Percentiles rank a stretch among this genome's conserved stretches.
Conservation (phyloP, 2,329 filamentous ascomycete genomes). For the Tolypocladium sp. region DNA sequence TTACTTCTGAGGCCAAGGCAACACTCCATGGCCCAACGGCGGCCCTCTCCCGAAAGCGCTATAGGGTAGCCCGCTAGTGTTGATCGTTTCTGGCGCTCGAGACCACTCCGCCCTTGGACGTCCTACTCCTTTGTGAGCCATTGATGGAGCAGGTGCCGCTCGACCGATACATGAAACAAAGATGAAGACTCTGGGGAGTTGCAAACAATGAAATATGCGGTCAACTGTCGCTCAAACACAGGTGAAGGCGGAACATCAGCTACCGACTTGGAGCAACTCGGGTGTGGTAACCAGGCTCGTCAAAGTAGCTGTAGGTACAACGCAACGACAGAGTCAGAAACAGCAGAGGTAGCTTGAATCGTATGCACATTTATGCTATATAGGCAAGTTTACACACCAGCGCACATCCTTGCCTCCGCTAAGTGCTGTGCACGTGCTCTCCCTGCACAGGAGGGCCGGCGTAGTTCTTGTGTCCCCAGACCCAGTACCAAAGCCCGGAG, state of each 20-base stretch:
- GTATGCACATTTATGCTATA: not conserved
- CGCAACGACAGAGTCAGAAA: not conserved
- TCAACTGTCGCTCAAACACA: not conserved
- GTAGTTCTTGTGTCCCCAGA: constrained; percentile 63
- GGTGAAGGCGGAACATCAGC: too few relatives aligned
- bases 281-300: not conserved
- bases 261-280: too few relatives aligned
- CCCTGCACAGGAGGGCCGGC: constrained; percentile 47
- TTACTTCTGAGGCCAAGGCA: too few relatives aligned
- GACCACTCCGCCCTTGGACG: too few relatives aligned
- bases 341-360: not conserved
- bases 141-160: not conserved
- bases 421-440: constrained; percentile 7
- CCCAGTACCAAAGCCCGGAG: constrained; percentile 57
- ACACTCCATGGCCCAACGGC: too few relatives aligned
- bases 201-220: not conserved
- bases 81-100: too few relatives aligned
- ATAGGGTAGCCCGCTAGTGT: not conserved
- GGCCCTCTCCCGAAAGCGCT: not conserved
- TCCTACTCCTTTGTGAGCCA: not conserved
- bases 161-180: not conserved
- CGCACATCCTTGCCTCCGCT: not conserved
- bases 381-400: not conserved
- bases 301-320: not conserved
- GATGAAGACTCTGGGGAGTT: not conserved